Evolutionary conservation across 2,329 filamentous ascomycete genomes (phyloP).

Genomic region (Stenocarpella maydis): DNA sequence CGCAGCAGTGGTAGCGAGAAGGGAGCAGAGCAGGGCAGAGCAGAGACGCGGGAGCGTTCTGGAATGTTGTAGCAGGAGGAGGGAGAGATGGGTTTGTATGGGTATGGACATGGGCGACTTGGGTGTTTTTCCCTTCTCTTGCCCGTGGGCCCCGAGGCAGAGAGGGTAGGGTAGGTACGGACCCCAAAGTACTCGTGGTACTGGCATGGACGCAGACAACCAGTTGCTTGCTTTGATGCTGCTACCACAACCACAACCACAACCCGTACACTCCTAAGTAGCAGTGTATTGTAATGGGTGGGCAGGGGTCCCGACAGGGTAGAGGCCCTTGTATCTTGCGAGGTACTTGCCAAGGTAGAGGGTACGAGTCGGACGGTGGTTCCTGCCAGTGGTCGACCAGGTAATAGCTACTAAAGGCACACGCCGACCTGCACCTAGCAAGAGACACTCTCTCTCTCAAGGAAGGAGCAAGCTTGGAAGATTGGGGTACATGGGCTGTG

Average conservation of each 20-base stretch:
- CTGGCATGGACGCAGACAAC: too few species aligned
- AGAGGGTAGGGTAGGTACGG: background rate
- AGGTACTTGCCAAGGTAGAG: background rate
- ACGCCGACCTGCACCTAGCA: background rate
- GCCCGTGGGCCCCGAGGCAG: background rate
- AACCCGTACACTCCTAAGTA: background rate
- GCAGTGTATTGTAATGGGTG: too few species aligned
- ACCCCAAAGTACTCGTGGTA: too few species aligned
- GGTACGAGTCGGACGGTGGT: background rate
- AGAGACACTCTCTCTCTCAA: too few species aligned
- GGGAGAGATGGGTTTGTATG: conserved; percentile 14
- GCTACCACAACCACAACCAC: background rate
- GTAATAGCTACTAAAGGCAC: background rate
- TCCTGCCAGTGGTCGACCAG: too few species aligned
- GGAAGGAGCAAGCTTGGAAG: background rate
- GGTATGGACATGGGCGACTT: conserved; percentile 7
- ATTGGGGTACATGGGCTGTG: conserved; percentile 9
- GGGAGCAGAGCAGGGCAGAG: conserved; percentile 13
- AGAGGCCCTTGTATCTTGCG: background rate
- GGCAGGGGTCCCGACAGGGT: conserved; percentile 5
- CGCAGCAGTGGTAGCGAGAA: background rate
- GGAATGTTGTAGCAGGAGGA: conserved; percentile 27
- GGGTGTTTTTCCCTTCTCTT: conserved; percentile 12
- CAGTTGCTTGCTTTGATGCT: too few species aligned
- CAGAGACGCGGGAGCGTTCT: conserved; percentile 27